Evolutionary conservation across 2,329 filamentous ascomycete species (phyloP).

Genomic region (Arthrobotrys musiformis): DNA sequence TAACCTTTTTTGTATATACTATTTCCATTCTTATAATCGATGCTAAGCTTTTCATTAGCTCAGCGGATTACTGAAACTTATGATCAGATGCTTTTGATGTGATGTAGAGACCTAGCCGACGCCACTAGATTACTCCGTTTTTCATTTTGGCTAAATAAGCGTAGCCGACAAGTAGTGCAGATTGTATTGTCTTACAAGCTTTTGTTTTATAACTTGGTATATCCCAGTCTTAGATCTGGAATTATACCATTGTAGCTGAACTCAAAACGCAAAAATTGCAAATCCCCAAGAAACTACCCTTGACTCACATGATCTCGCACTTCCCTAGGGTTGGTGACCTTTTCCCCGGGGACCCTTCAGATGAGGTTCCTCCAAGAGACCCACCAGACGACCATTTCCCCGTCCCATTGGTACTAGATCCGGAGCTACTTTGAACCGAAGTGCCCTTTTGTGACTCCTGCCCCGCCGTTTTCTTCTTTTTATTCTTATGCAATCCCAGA

Average conservation of each 20-base stretch:
- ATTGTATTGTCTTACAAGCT: no score
- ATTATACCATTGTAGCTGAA: not conserved
- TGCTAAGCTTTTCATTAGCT: not conserved
- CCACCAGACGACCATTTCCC: not conserved
- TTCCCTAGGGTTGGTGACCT: not conserved
- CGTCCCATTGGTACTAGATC: not conserved
- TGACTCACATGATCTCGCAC: not conserved
- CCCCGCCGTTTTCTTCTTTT: not conserved
- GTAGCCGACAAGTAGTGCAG: no score
- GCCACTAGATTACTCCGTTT: no score
- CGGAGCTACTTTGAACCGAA: not conserved
- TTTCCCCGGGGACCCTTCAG: not conserved
- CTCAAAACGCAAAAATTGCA: not conserved
- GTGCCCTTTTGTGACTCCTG: not conserved
- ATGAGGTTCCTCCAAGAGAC: not conserved
- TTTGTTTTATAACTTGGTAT: no score
- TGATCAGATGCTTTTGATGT: no score
- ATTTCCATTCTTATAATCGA: slow-evolving; percentile 8
- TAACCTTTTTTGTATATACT: slow-evolving; percentile 7
- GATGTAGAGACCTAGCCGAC: no score
- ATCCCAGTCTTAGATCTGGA: not conserved
- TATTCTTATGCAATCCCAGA: not conserved
- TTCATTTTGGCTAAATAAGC: no score
- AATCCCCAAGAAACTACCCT: not conserved
- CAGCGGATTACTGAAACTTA: not conserved